Conservation (phyloP, 2,329 filamentous ascomycete genomes). For the Xylariales sp. region DNA sequence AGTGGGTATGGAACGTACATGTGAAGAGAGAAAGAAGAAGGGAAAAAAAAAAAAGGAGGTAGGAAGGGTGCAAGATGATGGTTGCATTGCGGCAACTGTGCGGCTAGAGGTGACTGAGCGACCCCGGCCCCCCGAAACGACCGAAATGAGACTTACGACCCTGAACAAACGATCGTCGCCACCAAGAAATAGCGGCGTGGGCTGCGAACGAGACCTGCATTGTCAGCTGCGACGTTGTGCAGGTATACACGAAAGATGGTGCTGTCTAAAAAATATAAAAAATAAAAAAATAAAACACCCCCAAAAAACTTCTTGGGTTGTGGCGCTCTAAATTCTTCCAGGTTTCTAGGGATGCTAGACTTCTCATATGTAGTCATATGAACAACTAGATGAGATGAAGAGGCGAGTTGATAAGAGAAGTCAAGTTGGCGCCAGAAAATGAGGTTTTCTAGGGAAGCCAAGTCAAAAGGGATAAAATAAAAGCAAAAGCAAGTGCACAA, state of each 20-base stretch:
- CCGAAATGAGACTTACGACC: conserved; percentile 49
- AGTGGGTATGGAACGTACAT: background rate
- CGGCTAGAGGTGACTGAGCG: conserved; percentile 37
- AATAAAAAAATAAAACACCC: conserved; percentile 11
- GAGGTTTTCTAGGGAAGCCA: background rate
- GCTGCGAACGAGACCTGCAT: conserved; percentile 34
- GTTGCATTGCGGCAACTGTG: conserved; percentile 37
- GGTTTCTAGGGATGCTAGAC: background rate
- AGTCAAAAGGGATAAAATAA: conserved; percentile 1
- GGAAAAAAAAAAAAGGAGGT: background rate
- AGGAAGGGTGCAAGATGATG: conserved; percentile 26
- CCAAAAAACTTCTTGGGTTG: conserved; percentile 8
- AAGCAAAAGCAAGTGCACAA: conserved; percentile 34
- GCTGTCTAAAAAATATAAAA: conserved; percentile 8
- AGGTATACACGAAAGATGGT: conserved; percentile 12
- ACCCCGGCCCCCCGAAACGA: conserved; percentile 46
- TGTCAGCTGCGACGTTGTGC: conserved; percentile 38
- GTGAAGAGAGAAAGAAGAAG: background rate
- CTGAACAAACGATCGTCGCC: conserved; percentile 46
- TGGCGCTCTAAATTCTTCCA: background rate
- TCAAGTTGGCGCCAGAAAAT: background rate
- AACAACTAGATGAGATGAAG: background rate
- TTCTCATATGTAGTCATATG: background rate
- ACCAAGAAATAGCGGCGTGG: conserved; percentile 36
- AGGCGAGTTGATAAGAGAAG: background rate